Base-by-base conservation (phyloP, 768 basidiomycete genomes). In the Tulasnella sp. region DNA sequence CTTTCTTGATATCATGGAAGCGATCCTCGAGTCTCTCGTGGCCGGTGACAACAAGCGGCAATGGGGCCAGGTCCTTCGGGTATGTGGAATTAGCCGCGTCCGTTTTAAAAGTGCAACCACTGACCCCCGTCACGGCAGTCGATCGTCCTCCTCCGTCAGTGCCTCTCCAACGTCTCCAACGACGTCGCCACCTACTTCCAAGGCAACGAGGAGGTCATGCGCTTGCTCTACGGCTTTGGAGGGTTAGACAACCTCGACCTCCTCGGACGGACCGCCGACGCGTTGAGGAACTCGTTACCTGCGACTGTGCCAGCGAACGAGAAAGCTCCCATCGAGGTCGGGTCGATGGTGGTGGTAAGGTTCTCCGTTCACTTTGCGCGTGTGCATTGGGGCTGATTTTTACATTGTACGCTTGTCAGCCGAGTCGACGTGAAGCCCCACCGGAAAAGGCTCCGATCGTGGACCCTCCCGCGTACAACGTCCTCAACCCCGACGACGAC, bases 1-100 rank as follows among this genome's bases (percentile, higher is more conserved):
- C 39, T 72, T 72, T 32, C 64, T 72, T 32, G 64, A 64, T 26
- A 72, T 72, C 22, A 64, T 72, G 71, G 71, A 72, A 42, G 52
- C 71, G 0, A 64, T 72, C 34, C 36, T 72, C 19, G 71, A 72
- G n/a, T 35, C 34, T 39, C 71, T 72, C 40, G 59, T 66, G 4
- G 34, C 71, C 6, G 71, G 65, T 41, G 36, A 63, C 19, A 26
- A 72, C 19, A 65, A 64, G n/a, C 6, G 44, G 34, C 29, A 41
- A 4, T 72, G 71, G 71, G 71, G 71, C 22, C 52, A 62, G 29
- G 71, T 72, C 35, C 35, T 72, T 12, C 66, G 35, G 64, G 71
- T 72, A 14, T 6, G 69, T 52, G 7, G 34, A 41, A 29, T n/a
- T 19, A 5, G 67, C 29, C 6, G 16, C 40, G 14, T 44, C 22